Percentiles rank a stretch among this genome's conserved stretches.
Conservation (phyloP, 345 rosid genomes). For the Linum usitatissimum region DNA sequence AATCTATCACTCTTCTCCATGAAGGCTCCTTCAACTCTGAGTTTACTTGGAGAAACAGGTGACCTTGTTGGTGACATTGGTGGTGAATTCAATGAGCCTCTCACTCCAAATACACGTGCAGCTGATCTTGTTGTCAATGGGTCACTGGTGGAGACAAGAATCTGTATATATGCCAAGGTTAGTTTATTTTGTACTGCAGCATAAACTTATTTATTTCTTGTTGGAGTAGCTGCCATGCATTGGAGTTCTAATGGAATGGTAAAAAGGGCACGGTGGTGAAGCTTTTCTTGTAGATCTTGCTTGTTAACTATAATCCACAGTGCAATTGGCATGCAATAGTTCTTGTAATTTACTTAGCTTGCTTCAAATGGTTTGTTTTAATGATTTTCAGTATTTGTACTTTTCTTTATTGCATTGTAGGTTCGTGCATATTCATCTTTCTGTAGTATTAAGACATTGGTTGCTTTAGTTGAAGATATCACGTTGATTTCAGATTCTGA, state of each 20-base stretch:
- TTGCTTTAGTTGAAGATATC: not conserved
- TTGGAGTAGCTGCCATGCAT: not conserved
- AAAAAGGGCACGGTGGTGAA: not conserved
- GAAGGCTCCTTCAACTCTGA: constrained; percentile 63
- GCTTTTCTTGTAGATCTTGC: not conserved
- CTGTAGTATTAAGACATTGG: not conserved
- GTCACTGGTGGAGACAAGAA: constrained; percentile 62
- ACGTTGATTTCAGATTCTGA: not conserved
- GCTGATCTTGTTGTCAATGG: constrained; percentile 81
- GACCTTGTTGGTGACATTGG: constrained; percentile 22
- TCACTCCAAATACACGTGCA: constrained; percentile 33
- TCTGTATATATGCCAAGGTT: constrained; percentile 65
- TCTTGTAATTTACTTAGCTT: not conserved
- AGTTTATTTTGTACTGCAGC: constrained; percentile 2
- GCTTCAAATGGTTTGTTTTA: not conserved
- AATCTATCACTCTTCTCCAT: constrained; percentile 11
- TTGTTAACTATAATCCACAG: not conserved
- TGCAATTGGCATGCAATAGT: not conserved
- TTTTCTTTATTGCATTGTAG: not conserved
- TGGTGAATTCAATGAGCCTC: constrained; percentile 33
- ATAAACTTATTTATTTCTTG: not conserved
- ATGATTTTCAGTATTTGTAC: not conserved
- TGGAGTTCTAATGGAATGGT: not conserved
- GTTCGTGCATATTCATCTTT: not conserved
- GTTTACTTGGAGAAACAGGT: constrained; percentile 48